Base-by-base conservation (phyloP, 164 flowering plant genomes). In the Hamamelis virginiana region DNA sequence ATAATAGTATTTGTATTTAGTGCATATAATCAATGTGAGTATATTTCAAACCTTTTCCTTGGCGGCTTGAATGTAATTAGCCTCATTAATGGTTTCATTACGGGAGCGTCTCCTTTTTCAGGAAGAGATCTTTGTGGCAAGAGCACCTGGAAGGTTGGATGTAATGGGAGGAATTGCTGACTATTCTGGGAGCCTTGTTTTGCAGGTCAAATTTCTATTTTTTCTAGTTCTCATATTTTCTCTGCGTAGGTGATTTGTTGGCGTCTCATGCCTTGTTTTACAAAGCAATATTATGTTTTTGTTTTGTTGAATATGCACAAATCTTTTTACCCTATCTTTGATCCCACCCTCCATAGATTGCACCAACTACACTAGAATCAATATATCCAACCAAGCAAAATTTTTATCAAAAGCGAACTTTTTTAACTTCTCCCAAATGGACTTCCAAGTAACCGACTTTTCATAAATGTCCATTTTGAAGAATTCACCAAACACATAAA, bases 151-250 rank as follows among this genome's bases (percentile, higher is more conserved):
- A 75, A 87, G 99, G 81, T 82, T 96, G 83, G 99, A 96, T 80
- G 97, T 96, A 23, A 90, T 93, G 94, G 99, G 98, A 62, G 99
- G 99, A 3, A 96, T 96, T 73, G 99, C 99, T 50, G 99, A 96
- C 80, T 96, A 96, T 74, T 93, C 99, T 9, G 99, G 99, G 74
- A 89, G 97, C 77, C 95, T 96, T 71, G 99, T 96, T 46, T 79
- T 96, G 80, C 99, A 96, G 96, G 99, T 93, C 27, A 70, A 57
- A 41, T 9, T 66, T 69, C 26, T 19, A n/a, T 68, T 23, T 45
- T 13, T 59, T 16, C 18, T 52, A 27, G 41, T 23, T 51, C 48
- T 72, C 12, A 25, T 33, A 19, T 57, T 28, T 62, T 9, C 44
- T 41, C 55, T 8, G 26, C 27, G 16, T 63, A 14, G 23, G 33